Evolutionary conservation across 345 rosid species (phyloP).

Genomic region (Arabidopsis arenosa): DNA sequence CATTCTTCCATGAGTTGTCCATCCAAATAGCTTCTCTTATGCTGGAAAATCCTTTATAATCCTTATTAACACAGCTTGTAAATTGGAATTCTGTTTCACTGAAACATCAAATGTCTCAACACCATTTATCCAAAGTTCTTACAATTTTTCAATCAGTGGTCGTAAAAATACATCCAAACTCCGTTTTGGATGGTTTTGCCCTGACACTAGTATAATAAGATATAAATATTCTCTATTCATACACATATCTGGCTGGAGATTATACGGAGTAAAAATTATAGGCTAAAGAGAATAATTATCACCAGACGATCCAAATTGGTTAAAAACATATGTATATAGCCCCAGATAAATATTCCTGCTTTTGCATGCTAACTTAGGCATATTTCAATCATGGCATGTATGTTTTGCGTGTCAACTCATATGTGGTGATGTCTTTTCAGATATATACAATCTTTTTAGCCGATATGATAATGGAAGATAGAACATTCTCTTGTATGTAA

Average conservation of each 20-base stretch:
- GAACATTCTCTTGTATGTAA: neutral
- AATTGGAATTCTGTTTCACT: neutral
- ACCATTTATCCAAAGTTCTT: neutral
- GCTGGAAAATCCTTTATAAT: no score
- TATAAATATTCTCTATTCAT: neutral
- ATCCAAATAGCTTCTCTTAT: no score
- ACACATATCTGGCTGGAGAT: neutral
- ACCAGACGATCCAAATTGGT: neutral
- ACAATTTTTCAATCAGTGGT: neutral
- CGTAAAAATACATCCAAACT: neutral
- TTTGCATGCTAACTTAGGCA: no score
- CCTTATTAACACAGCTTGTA: no score
- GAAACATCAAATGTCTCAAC: neutral
- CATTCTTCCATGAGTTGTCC: no score
- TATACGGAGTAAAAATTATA: neutral
- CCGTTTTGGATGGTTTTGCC: neutral
- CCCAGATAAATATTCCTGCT: neutral
- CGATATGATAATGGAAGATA: neutral
- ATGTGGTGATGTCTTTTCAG: no score
- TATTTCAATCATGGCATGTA: no score
- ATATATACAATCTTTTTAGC: no score
- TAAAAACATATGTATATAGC: no score
- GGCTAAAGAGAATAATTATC: neutral
- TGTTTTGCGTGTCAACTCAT: no score
- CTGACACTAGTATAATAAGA: neutral